Conservation (phyloP, 73 alveolate species). For the Urostyla sp. region DNA sequence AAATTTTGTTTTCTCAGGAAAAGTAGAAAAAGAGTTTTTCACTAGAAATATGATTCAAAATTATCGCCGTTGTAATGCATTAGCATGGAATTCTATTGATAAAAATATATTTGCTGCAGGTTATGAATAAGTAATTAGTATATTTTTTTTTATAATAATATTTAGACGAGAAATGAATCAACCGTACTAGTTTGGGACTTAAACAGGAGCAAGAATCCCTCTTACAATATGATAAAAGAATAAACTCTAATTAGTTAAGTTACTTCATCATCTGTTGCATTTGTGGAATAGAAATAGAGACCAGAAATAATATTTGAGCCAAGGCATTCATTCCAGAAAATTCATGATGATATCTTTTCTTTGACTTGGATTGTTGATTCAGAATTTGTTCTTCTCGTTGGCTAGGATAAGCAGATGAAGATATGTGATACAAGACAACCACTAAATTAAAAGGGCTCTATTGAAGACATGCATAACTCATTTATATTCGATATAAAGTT, state of each 20-base stretch:
- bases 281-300: slow-evolving; percentile 8
- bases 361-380: slow-evolving; percentile 25
- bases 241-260: not conserved
- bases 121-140: slow-evolving; percentile 21
- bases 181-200: slow-evolving; percentile 32
- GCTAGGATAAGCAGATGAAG: slow-evolving; percentile 13
- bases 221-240: slow-evolving; percentile 1
- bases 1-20: slow-evolving; percentile 3
- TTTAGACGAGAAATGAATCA: slow-evolving; percentile 32
- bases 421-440: slow-evolving; percentile 45
- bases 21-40: slow-evolving; percentile 41
- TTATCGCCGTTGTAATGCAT: slow-evolving; percentile 27
- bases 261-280: slow-evolving; percentile 16
- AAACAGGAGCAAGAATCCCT: not conserved
- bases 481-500: not conserved
- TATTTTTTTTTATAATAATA: not conserved
- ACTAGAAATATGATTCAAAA: slow-evolving; percentile 41
- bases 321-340: slow-evolving; percentile 5
- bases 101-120: slow-evolving; percentile 44
- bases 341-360: slow-evolving; percentile 26
- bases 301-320: slow-evolving; percentile 39
- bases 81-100: slow-evolving; percentile 35
- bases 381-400: not conserved
- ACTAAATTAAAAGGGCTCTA: not conserved
- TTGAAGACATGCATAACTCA: slow-evolving; percentile 24